These are phyloP conservation scores for Colletotrichum karsti DNA, from an alignment of 2,329 filamentous ascomycete species.

Conservation along the genomic window DNA sequence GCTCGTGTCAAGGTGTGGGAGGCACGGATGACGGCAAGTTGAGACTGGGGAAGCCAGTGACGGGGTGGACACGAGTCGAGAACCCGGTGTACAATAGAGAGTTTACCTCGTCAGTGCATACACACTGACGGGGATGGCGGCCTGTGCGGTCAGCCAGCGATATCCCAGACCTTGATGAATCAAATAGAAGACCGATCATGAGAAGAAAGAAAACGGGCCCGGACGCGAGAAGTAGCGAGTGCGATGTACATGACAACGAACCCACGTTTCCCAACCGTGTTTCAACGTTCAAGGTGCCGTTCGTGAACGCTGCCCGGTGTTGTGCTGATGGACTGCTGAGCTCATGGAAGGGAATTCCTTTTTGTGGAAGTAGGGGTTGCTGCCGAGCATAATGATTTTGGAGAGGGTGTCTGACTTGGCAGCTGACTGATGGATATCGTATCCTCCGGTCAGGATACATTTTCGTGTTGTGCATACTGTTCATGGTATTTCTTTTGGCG, in stretches of 20 bases:
- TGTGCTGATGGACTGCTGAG: neutral
- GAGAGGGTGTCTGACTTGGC: neutral
- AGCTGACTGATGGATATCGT: neutral
- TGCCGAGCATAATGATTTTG: neutral
- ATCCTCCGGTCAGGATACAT: neutral
- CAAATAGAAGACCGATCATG: neutral
- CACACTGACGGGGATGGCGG: neutral
- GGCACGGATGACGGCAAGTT: neutral
- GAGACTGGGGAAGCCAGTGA: neutral
- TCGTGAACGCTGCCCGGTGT: neutral
- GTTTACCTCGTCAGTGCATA: neutral
- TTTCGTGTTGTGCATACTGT: neutral
- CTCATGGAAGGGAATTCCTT: neutral
- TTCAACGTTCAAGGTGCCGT: constrained; percentile 12
- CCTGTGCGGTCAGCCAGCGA: constrained; percentile 12
- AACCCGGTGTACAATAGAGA: neutral
- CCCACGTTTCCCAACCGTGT: constrained; percentile 2
- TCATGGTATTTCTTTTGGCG: neutral
- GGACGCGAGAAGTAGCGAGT: neutral
- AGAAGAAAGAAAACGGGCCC: neutral
- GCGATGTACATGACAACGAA: neutral
- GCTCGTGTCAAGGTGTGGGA: neutral
- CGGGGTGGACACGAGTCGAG: neutral
- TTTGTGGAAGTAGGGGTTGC: neutral
- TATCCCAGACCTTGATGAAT: constrained; percentile 6